Percentiles rank a stretch among this genome's conserved stretches.
phyloP scores from a whole-genome alignment of 2,329 filamentous ascomycete genomes.

The Sclerotinia minor region DNA sequence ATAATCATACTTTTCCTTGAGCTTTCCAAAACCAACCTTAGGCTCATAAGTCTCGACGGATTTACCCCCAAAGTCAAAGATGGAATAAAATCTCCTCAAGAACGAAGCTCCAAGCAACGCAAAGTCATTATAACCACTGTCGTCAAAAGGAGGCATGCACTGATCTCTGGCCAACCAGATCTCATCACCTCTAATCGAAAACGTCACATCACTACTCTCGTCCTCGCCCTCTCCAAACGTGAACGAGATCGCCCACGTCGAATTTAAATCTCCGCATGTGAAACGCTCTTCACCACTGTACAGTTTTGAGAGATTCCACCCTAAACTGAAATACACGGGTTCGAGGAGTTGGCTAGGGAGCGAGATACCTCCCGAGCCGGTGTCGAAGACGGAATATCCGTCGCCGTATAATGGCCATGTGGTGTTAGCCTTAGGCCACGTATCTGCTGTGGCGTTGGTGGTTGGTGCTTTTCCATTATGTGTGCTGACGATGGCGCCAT shows the following conservation, averaged over 20 bases:
- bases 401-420: not conserved
- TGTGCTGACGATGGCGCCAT: not conserved
- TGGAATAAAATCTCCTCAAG: not conserved
- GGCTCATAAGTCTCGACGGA: not conserved
- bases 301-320: conserved; percentile 6
- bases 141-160: conserved; percentile 9
- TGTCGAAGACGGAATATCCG: conserved; percentile 16
- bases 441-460: not conserved
- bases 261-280: conserved; percentile 7
- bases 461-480: not conserved
- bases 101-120: not conserved
- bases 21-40: not conserved
- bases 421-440: not conserved
- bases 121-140: not conserved
- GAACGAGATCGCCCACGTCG: conserved; percentile 15
- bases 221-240: not conserved
- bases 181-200: conserved; percentile 12
- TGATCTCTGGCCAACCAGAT: not conserved
- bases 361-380: conserved; percentile 12
- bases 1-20: conserved; percentile 20
- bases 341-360: not conserved
- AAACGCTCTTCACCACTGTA: not conserved
- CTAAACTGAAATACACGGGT: conserved; percentile 1
- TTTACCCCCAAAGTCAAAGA: conserved; percentile 12
- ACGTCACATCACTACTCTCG: not conserved